These are phyloP conservation scores for Tolypocladium sp. DNA, from an alignment of 2,329 filamentous ascomycete genomes.

Conservation along the genomic window DNA sequence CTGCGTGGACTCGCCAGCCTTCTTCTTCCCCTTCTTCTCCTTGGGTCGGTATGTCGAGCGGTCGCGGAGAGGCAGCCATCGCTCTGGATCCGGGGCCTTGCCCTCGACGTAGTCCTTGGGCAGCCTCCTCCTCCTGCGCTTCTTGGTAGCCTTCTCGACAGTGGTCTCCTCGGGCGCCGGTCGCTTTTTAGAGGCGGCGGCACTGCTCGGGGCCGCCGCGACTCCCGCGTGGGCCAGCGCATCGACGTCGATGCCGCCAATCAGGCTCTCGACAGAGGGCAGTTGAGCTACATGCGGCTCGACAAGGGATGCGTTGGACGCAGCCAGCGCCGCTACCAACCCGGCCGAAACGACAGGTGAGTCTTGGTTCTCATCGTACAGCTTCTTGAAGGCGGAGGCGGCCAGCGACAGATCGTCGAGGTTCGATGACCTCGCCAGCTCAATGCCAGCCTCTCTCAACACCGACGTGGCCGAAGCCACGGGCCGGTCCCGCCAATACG, in stretches of 20 bases:
- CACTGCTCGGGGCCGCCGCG: constrained; percentile 24
- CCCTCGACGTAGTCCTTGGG: constrained; percentile 68
- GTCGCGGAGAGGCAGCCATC: constrained; percentile 88
- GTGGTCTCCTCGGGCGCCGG: constrained; percentile 25
- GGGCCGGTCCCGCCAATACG: constrained; percentile 65
- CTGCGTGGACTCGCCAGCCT: constrained; percentile 69
- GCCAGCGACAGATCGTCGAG: constrained; percentile 60
- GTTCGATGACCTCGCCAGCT: constrained; percentile 68
- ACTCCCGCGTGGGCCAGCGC: constrained; percentile 60
- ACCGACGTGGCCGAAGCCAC: constrained; percentile 45
- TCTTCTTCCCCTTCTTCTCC: constrained; percentile 86
- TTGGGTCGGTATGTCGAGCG: constrained; percentile 83
- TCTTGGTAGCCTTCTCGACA: constrained; percentile 35
- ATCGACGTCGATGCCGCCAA: constrained; percentile 49
- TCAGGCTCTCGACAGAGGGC: constrained; percentile 52
- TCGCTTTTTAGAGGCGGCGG: constrained; percentile 39
- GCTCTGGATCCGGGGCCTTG: constrained; percentile 79
- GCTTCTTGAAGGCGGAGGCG: constrained; percentile 66
- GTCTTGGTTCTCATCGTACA: constrained; percentile 55
- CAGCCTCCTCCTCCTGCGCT: constrained; percentile 52
- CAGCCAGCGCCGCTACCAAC: constrained; percentile 73
- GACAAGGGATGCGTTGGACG: constrained; percentile 46
- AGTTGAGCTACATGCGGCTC: constrained; percentile 46
- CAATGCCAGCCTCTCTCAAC: constrained; percentile 71
- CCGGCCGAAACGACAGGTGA: constrained; percentile 70